These are phyloP conservation scores for Grosmannia serpens DNA, from an alignment of 2,329 filamentous ascomycete species.

Conservation along the genomic window DNA sequence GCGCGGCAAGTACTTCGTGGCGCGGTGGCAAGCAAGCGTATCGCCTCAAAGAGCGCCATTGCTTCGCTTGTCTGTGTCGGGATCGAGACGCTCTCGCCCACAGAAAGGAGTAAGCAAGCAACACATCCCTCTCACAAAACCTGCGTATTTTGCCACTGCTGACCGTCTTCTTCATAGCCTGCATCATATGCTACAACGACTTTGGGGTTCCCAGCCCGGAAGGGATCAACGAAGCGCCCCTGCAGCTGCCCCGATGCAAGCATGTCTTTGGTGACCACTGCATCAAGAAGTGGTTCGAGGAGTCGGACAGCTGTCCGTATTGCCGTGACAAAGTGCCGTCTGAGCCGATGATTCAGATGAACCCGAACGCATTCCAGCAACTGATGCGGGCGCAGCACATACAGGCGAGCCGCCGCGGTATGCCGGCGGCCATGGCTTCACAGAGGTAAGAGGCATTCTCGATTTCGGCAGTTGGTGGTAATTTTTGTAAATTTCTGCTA, in stretches of 20 bases:
- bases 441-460: not conserved
- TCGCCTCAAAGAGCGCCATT: slow-evolving; percentile 36
- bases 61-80: slow-evolving; percentile 34
- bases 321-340: slow-evolving; percentile 50
- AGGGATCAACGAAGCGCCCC: slow-evolving; percentile 42
- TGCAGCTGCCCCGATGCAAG: slow-evolving; percentile 49
- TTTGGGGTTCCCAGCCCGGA: slow-evolving; percentile 46
- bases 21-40: slow-evolving; percentile 28
- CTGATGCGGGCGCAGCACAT: not conserved
- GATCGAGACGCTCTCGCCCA: slow-evolving; percentile 30
- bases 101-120: slow-evolving; percentile 33
- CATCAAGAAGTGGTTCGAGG: slow-evolving; percentile 54
- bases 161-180: slow-evolving; percentile 28
- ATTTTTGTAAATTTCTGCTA: not conserved
- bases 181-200: slow-evolving; percentile 54
- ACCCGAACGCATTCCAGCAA: not conserved
- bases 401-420: not conserved
- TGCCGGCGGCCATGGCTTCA: not conserved
- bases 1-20: slow-evolving; percentile 36
- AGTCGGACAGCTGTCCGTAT: slow-evolving; percentile 52
- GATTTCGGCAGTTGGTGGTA: no score
- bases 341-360: slow-evolving; percentile 20
- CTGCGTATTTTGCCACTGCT: slow-evolving; percentile 1
- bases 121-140: not conserved
- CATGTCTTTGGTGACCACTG: slow-evolving; percentile 54